Percentiles rank a stretch among this genome's conserved stretches.
Conservation (phyloP, 73 alveolate genomes). For the Diophrys sp. region DNA sequence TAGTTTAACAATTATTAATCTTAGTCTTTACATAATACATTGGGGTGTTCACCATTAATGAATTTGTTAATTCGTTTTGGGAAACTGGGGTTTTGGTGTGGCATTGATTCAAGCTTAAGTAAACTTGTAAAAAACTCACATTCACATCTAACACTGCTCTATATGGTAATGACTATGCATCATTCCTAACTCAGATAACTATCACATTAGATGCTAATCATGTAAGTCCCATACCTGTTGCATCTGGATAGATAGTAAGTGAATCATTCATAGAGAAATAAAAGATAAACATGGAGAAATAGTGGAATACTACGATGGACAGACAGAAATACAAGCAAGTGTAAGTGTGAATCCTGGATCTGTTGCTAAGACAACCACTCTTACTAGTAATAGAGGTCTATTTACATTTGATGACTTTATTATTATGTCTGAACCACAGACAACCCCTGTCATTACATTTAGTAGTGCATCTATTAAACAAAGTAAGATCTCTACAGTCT, state of each 20-base stretch:
- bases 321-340: not conserved
- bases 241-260: not conserved
- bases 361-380: not conserved
- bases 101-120: too few species aligned
- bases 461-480: not conserved
- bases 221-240: not conserved
- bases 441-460: not conserved
- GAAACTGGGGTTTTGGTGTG: too few species aligned
- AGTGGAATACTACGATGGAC: not conserved
- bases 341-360: not conserved
- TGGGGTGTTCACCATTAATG: too few species aligned
- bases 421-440: not conserved
- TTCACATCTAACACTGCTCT: too few species aligned
- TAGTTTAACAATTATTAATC: too few species aligned
- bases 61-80: too few species aligned
- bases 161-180: not conserved
- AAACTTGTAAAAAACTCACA: too few species aligned
- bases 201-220: not conserved
- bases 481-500: not conserved
- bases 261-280: not conserved
- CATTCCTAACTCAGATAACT: not conserved
- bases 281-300: not conserved
- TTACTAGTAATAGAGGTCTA: not conserved
- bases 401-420: not conserved
- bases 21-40: too few species aligned